Conservation (phyloP, 1,139 yeast species). For the Candida sp. region DNA sequence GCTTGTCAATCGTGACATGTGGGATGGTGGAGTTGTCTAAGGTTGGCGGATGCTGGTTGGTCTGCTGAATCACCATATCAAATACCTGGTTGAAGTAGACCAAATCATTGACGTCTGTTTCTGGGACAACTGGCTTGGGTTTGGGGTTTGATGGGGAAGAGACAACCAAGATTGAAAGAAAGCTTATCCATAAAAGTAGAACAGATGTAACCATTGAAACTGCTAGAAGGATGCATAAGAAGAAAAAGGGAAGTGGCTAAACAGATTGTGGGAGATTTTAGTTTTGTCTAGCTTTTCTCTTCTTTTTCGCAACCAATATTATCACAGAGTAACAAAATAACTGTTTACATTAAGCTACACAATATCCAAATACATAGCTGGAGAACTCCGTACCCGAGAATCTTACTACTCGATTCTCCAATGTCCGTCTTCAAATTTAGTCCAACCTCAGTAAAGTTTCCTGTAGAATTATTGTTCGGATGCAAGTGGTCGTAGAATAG, state of each 20-base stretch:
- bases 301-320: conserved; percentile 4
- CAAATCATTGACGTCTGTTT: conserved; percentile 7
- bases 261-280: no score
- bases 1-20: background rate
- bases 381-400: background rate
- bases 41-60: background rate
- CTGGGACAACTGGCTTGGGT: background rate
- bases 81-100: conserved; percentile 10
- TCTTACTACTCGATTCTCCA: background rate
- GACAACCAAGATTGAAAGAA: background rate
- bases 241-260: no score
- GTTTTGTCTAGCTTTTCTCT: background rate
- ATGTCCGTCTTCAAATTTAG: background rate
- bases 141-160: no score
- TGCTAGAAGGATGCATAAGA: background rate
- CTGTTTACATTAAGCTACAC: background rate
- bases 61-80: conserved; percentile 6
- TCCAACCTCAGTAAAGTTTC: background rate
- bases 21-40: background rate
- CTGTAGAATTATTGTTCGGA: background rate
- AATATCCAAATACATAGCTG: background rate
- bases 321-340: background rate
- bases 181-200: background rate
- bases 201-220: background rate
- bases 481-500: background rate